A percentile compares a stretch with the other conserved stretches of the same genome.
These are phyloP conservation scores for Leersia perrieri DNA, from an alignment of 176 grass and related monocot species.

Conservation along the genomic window DNA sequence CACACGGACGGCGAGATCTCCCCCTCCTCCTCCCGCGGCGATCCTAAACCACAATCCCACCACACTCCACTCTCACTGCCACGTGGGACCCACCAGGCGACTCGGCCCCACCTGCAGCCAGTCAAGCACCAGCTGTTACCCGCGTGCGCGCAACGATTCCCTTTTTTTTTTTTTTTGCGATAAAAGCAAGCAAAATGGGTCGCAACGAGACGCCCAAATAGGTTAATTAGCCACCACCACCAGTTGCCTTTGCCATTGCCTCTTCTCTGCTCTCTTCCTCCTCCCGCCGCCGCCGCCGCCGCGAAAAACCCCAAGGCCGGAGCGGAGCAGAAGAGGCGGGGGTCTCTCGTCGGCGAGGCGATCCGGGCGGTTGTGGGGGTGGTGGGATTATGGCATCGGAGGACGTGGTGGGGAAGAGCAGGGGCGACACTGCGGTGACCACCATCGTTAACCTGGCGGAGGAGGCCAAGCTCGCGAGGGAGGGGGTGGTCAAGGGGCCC, in stretches of 20 bases:
- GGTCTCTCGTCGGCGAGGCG: background rate
- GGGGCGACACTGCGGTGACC: slow-evolving; percentile 83
- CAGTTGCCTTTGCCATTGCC: background rate
- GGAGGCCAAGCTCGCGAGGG: slow-evolving; percentile 95
- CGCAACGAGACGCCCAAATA: slow-evolving; percentile 2
- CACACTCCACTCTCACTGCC: background rate
- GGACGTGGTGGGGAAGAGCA: slow-evolving; percentile 98
- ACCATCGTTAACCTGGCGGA: slow-evolving; percentile 95
- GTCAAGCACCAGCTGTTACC: accelerated
- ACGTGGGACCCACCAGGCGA: accelerated
- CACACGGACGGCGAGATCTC: slow-evolving; percentile 37
- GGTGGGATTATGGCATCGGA: slow-evolving; percentile 72
- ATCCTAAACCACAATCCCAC: too few relatives aligned
- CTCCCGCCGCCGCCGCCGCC: slow-evolving; percentile 21
- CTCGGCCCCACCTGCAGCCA: accelerated
- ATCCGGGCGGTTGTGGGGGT: slow-evolving; percentile 15
- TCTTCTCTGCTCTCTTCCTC: background rate
- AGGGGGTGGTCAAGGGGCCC: slow-evolving; percentile 86
- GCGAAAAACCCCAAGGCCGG: background rate
- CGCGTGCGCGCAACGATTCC: background rate
- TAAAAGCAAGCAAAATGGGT: slow-evolving; percentile 12
- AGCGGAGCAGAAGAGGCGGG: background rate
- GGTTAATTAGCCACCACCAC: slow-evolving; percentile 29
- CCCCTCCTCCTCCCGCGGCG: background rate
- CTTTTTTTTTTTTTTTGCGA: too few relatives aligned